phyloP scores from a whole-genome alignment of 2,329 filamentous ascomycete genomes.

The Ascochyta fabae region DNA sequence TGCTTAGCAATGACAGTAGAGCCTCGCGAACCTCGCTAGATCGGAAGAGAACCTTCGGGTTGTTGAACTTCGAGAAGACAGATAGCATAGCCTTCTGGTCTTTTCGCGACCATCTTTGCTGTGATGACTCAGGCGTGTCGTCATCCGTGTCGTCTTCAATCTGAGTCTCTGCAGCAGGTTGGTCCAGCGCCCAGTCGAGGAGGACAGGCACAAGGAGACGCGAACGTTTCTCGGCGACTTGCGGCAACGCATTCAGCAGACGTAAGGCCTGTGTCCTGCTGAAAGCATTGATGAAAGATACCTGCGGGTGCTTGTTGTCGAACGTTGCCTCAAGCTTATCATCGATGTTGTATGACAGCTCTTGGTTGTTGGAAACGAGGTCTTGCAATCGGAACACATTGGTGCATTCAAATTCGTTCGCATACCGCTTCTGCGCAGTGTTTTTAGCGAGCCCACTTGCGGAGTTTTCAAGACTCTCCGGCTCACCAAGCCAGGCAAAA shows the following conservation, averaged over 20 bases:
- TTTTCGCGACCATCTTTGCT: slow-evolving; percentile 68
- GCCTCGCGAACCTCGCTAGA: slow-evolving; percentile 77
- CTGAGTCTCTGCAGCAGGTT: slow-evolving; percentile 16
- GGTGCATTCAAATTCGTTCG: slow-evolving; percentile 84
- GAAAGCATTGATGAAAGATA: slow-evolving; percentile 59
- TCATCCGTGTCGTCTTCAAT: slow-evolving; percentile 22
- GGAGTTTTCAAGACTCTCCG: slow-evolving; percentile 17
- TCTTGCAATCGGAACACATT: slow-evolving; percentile 66
- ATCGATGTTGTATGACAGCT: slow-evolving; percentile 24
- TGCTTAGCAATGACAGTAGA: slow-evolving; percentile 76
- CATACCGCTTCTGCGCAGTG: slow-evolving; percentile 35
- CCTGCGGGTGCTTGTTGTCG: slow-evolving; percentile 65
- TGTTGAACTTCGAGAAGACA: slow-evolving; percentile 83
- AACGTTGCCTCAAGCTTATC: slow-evolving; percentile 69
- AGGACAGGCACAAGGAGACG: slow-evolving; percentile 85
- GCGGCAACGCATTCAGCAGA: slow-evolving; percentile 75
- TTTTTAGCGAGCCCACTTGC: slow-evolving; percentile 10
- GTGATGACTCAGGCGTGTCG: slow-evolving; percentile 10
- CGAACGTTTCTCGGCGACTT: slow-evolving; percentile 83
- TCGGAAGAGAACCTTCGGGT: slow-evolving; percentile 83
- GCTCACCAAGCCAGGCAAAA: slow-evolving; percentile 72
- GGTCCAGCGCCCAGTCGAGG: slow-evolving; percentile 70
- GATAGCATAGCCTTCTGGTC: slow-evolving; percentile 85
- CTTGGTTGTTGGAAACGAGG: slow-evolving; percentile 22
- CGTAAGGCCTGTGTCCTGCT: slow-evolving; percentile 80